These are phyloP conservation scores for Aspergillus cavernicola DNA, from an alignment of 495 filamentous ascomycete genomes.

Conservation along the genomic window DNA sequence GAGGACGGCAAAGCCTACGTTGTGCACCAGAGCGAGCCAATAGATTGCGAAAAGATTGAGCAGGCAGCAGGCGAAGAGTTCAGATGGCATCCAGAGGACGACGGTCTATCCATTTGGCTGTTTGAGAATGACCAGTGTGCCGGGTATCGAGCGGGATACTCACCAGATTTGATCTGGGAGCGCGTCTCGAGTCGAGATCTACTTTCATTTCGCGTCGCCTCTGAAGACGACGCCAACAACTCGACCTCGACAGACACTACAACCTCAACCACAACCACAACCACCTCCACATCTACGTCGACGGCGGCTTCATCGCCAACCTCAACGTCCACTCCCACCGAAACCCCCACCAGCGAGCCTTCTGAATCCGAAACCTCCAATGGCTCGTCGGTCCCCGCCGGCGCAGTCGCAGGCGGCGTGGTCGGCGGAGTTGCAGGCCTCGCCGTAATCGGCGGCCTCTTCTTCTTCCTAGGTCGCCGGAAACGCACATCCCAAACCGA, in stretches of 20 bases:
- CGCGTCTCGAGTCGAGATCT: background rate
- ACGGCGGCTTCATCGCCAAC: background rate
- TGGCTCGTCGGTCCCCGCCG: background rate
- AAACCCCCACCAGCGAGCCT: background rate
- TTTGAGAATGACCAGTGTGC: background rate
- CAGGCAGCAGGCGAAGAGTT: background rate
- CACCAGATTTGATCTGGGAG: background rate
- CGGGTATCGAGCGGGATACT: background rate
- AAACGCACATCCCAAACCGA: background rate
- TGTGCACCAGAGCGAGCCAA: background rate
- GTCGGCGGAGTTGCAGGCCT: background rate
- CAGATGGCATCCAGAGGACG: background rate
- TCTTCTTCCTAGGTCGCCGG: slow-evolving; percentile 8
- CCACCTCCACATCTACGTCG: background rate
- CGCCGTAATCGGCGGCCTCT: background rate
- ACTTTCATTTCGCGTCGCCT: background rate
- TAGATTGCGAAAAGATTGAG: background rate
- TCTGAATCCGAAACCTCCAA: background rate
- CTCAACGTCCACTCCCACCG: background rate
- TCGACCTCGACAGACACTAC: background rate
- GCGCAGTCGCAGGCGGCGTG: slow-evolving; percentile 1
- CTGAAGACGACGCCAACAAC: background rate
- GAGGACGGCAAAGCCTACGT: background rate
- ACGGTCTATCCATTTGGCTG: background rate
- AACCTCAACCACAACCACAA: background rate